Evolutionary conservation across 768 basidiomycete genomes (phyloP).

Genomic region (Lentinula detonsa): DNA sequence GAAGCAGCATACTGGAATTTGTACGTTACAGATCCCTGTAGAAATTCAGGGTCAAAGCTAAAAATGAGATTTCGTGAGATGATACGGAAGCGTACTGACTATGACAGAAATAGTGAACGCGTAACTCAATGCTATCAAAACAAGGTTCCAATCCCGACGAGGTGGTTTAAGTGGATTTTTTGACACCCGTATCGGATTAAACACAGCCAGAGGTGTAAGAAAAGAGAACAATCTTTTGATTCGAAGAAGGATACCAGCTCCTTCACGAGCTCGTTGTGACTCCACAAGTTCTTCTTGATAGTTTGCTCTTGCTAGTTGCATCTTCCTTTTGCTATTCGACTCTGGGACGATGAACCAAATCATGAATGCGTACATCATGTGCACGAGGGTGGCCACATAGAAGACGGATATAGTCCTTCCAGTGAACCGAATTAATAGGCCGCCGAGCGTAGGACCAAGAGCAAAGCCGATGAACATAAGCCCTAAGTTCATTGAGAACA

Average conservation of each 20-base stretch:
- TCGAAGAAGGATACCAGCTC: conserved; percentile 26
- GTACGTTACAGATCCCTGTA: conserved; percentile 49
- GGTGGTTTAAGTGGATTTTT: conserved; percentile 32
- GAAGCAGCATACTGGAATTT: conserved; percentile 62
- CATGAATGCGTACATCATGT: conserved; percentile 42
- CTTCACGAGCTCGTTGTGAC: conserved; percentile 7
- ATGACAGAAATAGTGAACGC: conserved; percentile 43
- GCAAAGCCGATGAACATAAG: conserved; percentile 71
- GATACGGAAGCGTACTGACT: conserved; percentile 17
- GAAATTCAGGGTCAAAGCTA: background rate
- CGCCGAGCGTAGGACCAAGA: conserved; percentile 58
- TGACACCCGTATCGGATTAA: conserved; percentile 38
- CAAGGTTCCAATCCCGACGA: conserved; percentile 61
- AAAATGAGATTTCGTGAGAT: background rate
- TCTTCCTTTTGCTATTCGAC: conserved; percentile 53
- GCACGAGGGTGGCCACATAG: conserved; percentile 52
- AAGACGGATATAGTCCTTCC: conserved; percentile 59
- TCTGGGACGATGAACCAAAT: conserved; percentile 69
- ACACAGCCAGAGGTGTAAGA: conserved; percentile 65
- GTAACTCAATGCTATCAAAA: conserved; percentile 47
- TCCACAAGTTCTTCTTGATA: conserved; percentile 27
- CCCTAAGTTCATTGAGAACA: conserved; percentile 62
- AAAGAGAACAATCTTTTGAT: conserved; percentile 50
- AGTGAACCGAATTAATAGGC: conserved; percentile 54
- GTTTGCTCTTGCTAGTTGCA: conserved; percentile 30